Evolutionary conservation across 208 protist genomes (phyloP).

Genomic region (Trichomonas gallinae): DNA sequence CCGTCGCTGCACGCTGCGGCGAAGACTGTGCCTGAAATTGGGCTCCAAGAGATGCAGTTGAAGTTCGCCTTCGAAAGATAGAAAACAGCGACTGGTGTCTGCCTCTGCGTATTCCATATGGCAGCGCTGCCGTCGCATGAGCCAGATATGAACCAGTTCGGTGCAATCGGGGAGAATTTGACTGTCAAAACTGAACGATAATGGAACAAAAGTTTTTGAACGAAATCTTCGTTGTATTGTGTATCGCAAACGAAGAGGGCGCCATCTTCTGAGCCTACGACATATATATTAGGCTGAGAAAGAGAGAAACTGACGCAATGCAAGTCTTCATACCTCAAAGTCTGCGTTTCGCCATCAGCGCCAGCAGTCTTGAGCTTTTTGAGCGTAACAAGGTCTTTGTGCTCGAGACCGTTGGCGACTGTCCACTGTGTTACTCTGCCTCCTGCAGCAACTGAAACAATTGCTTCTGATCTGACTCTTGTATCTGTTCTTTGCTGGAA

Average conservation of each 20-base stretch:
- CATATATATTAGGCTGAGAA: background rate
- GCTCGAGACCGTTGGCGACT: conserved; percentile 14
- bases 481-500: conserved; percentile 18
- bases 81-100: background rate
- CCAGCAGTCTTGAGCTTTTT: background rate
- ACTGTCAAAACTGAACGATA: background rate
- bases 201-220: background rate
- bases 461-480: background rate
- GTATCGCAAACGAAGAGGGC: conserved; percentile 1
- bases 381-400: background rate
- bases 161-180: background rate
- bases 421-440: conserved; percentile 13
- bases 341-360: background rate
- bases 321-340: background rate
- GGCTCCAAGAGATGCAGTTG: background rate
- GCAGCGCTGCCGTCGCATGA: background rate
- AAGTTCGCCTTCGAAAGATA: background rate
- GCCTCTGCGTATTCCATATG: background rate
- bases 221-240: conserved; percentile 17
- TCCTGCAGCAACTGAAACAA: conserved; percentile 10
- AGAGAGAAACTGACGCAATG: background rate
- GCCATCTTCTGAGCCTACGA: conserved; percentile 2
- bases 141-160: conserved; percentile 12
- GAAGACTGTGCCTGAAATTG: background rate
- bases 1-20: background rate